These are phyloP conservation scores for Golubevia sp. DNA, from an alignment of 1,284 basidiomycete species.

Conservation along the genomic window DNA sequence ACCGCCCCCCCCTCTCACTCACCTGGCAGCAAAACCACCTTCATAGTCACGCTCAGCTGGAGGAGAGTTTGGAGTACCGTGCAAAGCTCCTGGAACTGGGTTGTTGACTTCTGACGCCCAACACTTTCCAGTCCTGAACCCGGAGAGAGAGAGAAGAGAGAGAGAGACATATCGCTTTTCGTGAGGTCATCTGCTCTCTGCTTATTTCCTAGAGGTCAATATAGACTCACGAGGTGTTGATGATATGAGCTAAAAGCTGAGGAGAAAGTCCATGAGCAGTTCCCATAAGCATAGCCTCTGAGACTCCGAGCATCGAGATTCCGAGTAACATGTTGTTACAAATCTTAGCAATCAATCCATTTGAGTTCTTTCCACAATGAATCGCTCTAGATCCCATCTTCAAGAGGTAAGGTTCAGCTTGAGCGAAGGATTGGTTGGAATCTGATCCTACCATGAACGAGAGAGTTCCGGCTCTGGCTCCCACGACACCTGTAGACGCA, in stretches of 20 bases:
- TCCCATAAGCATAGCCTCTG: constrained; percentile 50
- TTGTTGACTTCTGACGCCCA: constrained; percentile 87
- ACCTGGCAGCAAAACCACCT: constrained; percentile 62
- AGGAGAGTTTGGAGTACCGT: constrained; percentile 68
- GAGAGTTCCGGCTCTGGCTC: constrained; percentile 42
- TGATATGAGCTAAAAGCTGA: constrained; percentile 41
- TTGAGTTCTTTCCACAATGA: constrained; percentile 51
- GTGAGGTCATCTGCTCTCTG: not conserved
- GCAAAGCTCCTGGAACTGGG: constrained; percentile 76
- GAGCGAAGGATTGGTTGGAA: constrained; percentile 19
- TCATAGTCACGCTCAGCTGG: constrained; percentile 83
- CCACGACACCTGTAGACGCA: constrained; percentile 27
- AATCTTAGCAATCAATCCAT: constrained; percentile 50
- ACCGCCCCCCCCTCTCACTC: too few species aligned
- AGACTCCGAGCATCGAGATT: constrained; percentile 39
- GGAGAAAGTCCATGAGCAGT: constrained; percentile 37
- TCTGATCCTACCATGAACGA: constrained; percentile 51
- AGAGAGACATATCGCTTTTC: not conserved
- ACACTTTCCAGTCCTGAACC: constrained; percentile 65
- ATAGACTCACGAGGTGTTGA: constrained; percentile 31
- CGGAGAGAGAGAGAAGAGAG: not conserved
- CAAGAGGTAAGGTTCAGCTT: constrained; percentile 24
- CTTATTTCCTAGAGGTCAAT: not conserved
- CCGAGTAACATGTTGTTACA: constrained; percentile 53
- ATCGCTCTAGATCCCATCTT: constrained; percentile 37